These are phyloP conservation scores for Albifimbria verrucaria DNA, from an alignment of 2,329 filamentous ascomycete genomes.

Conservation along the genomic window DNA sequence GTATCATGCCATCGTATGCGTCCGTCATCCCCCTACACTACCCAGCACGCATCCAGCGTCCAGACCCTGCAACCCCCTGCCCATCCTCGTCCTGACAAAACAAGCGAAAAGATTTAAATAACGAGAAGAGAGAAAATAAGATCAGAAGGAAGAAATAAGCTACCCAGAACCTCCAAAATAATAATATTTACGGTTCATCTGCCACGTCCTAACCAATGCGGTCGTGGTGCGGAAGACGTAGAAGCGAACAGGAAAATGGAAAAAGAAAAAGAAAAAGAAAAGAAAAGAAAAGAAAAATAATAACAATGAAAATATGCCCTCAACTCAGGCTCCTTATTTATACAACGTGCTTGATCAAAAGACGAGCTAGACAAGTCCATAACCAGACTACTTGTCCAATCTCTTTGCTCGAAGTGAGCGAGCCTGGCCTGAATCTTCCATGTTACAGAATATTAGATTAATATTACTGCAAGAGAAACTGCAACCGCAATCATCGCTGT, in stretches of 20 bases:
- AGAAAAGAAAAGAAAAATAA: not conserved
- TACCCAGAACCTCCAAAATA: too few relatives aligned
- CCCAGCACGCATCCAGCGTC: too few relatives aligned
- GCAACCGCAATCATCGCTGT: slow-evolving; percentile 23
- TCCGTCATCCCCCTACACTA: not conserved
- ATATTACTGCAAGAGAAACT: too few relatives aligned
- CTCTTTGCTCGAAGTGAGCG: not conserved
- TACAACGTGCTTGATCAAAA: not conserved
- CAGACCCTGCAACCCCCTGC: not conserved
- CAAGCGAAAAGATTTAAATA: not conserved
- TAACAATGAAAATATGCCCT: not conserved
- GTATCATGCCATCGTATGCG: not conserved
- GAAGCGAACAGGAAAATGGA: not conserved
- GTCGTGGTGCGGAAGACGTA: too few relatives aligned
- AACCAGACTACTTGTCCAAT: not conserved
- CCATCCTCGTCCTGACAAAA: not conserved
- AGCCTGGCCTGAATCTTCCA: not conserved
- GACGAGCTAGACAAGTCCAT: not conserved
- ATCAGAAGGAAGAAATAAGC: not conserved
- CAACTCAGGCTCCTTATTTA: not conserved
- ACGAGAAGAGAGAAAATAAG: not conserved
- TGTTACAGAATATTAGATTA: too few relatives aligned
- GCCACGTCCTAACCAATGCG: too few relatives aligned
- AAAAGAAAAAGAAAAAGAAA: not conserved
- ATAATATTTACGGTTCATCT: too few relatives aligned